Percentiles rank a stretch among this genome's conserved stretches.
Conservation (phyloP, 2,329 filamentous ascomycete genomes). For the Aquanectria penicillioides region DNA sequence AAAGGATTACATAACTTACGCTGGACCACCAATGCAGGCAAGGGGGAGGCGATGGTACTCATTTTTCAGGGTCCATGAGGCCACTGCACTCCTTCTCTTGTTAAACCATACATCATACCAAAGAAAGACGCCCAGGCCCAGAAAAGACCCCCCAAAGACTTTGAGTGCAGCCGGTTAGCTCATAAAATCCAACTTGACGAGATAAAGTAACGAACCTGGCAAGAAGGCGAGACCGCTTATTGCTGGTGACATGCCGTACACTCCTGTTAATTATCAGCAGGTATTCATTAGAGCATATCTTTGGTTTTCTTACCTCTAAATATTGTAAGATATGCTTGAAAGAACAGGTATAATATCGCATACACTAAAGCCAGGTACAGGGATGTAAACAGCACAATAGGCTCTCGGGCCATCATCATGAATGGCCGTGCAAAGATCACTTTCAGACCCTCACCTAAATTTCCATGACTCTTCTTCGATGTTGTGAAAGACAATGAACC, state of each 20-base stretch:
- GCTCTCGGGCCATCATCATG: slow-evolving; percentile 24
- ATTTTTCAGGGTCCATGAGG: slow-evolving; percentile 14
- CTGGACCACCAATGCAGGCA: slow-evolving; percentile 25
- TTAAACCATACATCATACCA: slow-evolving; percentile 24
- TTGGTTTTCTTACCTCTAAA: slow-evolving; percentile 14
- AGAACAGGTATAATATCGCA: slow-evolving; percentile 31
- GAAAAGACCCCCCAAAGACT: too few relatives aligned
- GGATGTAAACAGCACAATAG: slow-evolving; percentile 27
- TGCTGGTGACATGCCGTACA: not conserved
- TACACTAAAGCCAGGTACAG: slow-evolving; percentile 28
- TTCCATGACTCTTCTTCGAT: too few relatives aligned
- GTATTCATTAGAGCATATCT: not conserved
- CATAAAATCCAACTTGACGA: not conserved
- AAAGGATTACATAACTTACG: not conserved
- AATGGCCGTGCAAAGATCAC: slow-evolving; percentile 21
- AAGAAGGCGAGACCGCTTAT: not conserved
- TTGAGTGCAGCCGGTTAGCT: too few relatives aligned
- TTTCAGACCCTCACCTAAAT: not conserved
- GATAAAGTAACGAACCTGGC: not conserved
- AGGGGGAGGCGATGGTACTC: slow-evolving; percentile 32
- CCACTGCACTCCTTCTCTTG: not conserved
- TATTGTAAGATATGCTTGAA: slow-evolving; percentile 32
- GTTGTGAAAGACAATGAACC: too few relatives aligned
- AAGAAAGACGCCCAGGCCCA: slow-evolving; percentile 14
- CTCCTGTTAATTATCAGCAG: not conserved